Conservation (phyloP, 2,329 filamentous ascomycete species). For the Chaetomiaceae sp. region DNA sequence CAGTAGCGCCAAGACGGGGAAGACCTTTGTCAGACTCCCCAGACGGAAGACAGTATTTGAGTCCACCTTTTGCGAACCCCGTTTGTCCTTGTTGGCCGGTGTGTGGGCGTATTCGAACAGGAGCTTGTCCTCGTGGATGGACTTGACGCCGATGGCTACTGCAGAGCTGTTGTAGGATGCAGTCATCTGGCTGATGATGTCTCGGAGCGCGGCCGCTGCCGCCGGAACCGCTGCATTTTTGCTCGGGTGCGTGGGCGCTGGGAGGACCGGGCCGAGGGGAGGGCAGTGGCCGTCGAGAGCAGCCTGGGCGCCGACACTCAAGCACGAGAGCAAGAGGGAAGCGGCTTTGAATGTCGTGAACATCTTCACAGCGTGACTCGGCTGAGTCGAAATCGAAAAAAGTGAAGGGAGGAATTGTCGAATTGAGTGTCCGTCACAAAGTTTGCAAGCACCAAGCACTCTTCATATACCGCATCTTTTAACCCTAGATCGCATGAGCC, state of each 20-base stretch:
- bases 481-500: background rate
- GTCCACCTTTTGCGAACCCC: constrained; percentile 29
- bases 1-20: constrained; percentile 32
- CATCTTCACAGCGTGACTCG: background rate
- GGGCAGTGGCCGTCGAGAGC: constrained; percentile 30
- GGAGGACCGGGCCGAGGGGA: constrained; percentile 41
- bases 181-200: constrained; percentile 29
- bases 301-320: background rate
- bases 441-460: background rate
- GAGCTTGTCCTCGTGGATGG: constrained; percentile 36
- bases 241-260: constrained; percentile 34
- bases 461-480: background rate
- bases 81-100: constrained; percentile 30
- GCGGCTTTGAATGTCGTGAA: background rate
- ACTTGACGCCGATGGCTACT: constrained; percentile 39
- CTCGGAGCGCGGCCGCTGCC: constrained; percentile 27
- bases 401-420: background rate
- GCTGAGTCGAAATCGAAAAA: background rate
- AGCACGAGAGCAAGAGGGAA: background rate
- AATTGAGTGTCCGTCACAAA: background rate
- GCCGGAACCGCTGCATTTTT: constrained; percentile 30
- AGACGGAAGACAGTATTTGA: constrained; percentile 36
- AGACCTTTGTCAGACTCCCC: constrained; percentile 37
- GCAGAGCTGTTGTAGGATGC: constrained; percentile 32
- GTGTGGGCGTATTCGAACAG: constrained; percentile 42